Conservation (phyloP, 495 filamentous ascomycete species). For the Lasiosphaeria ovina region DNA sequence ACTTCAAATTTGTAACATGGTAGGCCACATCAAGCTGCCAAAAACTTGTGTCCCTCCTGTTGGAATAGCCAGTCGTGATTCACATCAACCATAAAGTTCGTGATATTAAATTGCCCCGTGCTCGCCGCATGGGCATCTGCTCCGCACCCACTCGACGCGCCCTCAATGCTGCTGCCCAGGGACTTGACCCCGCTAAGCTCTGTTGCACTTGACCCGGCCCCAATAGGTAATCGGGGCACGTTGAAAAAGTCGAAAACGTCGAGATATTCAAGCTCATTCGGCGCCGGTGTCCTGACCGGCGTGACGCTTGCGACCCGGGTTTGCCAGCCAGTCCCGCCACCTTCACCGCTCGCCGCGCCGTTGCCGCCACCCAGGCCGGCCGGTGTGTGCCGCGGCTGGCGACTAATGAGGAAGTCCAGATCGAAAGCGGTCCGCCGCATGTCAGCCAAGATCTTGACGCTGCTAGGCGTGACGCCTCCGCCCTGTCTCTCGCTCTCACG, state of each 20-base stretch:
- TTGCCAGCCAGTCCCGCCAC: slow-evolving; percentile 16
- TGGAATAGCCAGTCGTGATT: slow-evolving; percentile 63
- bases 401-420: slow-evolving; percentile 81
- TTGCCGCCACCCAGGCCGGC: slow-evolving; percentile 25
- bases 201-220: slow-evolving; percentile 29
- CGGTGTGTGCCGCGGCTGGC: slow-evolving; percentile 64
- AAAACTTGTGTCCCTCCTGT: slow-evolving; percentile 33
- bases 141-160: slow-evolving; percentile 1
- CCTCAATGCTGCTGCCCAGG: slow-evolving; percentile 5
- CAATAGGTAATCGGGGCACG: slow-evolving; percentile 67
- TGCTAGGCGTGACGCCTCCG: slow-evolving; percentile 73
- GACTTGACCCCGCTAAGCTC: slow-evolving; percentile 20
- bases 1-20: background rate
- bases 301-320: slow-evolving; percentile 43
- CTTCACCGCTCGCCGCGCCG: slow-evolving; percentile 4
- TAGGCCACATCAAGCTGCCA: slow-evolving; percentile 1
- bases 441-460: slow-evolving; percentile 81
- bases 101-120: slow-evolving; percentile 59
- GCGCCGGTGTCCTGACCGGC: slow-evolving; percentile 60
- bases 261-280: slow-evolving; percentile 83
- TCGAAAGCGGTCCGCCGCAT: slow-evolving; percentile 86
- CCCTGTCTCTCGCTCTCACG: slow-evolving; percentile 70
- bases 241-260: slow-evolving; percentile 95
- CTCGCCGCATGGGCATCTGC: slow-evolving; percentile 18
- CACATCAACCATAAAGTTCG: slow-evolving; percentile 63